phyloP scores from a whole-genome alignment of 139 green algal genomes.

The Volvox reticuliferus region DNA sequence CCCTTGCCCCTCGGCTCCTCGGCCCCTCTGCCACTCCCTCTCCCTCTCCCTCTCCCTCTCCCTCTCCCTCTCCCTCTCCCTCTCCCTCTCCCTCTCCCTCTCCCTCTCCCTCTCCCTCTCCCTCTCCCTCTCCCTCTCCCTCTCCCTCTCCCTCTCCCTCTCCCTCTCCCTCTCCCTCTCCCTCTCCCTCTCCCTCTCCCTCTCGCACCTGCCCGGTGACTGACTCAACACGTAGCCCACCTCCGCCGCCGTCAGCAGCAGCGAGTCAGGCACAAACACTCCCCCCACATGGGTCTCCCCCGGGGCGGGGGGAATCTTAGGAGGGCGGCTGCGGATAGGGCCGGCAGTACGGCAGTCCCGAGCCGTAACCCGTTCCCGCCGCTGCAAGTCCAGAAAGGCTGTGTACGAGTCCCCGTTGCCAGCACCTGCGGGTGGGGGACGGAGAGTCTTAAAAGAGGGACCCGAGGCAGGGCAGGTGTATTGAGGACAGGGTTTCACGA shows the following conservation, averaged over 20 bases:
- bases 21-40: neutral
- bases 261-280: conserved; percentile 44
- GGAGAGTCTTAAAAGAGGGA: neutral
- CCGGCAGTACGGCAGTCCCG: conserved; percentile 52
- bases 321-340: conserved; percentile 12
- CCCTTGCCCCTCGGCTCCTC: neutral
- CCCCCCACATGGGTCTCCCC: conserved; percentile 36
- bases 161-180: neutral
- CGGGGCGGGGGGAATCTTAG: neutral
- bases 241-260: conserved; percentile 53
- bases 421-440: neutral
- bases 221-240: conserved; percentile 75
- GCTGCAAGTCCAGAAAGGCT: neutral
- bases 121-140: neutral
- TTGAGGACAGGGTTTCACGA: neutral
- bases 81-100: neutral
- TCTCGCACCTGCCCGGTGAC: conserved; percentile 25
- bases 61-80: neutral
- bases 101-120: neutral
- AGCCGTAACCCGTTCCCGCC: neutral
- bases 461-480: neutral
- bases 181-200: neutral
- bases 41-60: neutral
- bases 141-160: neutral
- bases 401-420: conserved; percentile 49